Conservation (phyloP, 768 basidiomycete genomes). For the Hericium alpestre region DNA sequence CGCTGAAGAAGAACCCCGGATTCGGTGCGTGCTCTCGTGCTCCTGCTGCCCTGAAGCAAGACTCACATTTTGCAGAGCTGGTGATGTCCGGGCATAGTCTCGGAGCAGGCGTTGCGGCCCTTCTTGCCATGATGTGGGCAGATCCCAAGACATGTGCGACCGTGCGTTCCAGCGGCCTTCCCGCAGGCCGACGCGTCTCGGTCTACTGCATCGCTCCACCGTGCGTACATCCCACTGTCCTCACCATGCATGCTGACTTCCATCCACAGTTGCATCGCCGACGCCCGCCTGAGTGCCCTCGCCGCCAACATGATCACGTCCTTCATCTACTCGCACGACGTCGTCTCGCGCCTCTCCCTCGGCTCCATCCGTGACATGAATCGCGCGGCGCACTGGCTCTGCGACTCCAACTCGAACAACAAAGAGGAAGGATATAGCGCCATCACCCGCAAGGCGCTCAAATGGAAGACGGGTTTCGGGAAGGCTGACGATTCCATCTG, state of each 20-base stretch:
- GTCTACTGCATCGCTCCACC: conserved; percentile 78
- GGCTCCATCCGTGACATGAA: conserved; percentile 69
- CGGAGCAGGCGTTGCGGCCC: conserved; percentile 70
- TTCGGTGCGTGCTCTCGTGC: conserved; percentile 40
- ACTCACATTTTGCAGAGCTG: conserved; percentile 35
- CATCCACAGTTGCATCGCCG: conserved; percentile 44
- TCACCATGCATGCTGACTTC: background rate
- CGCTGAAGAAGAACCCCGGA: conserved; percentile 54
- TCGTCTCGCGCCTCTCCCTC: conserved; percentile 68
- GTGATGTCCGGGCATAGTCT: conserved; percentile 77
- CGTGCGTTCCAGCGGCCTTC: conserved; percentile 56
- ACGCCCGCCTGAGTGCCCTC: conserved; percentile 47
- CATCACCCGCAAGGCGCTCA: conserved; percentile 37
- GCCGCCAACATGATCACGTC: conserved; percentile 59
- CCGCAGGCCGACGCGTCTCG: conserved; percentile 51
- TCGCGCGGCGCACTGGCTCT: conserved; percentile 71
- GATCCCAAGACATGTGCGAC: conserved; percentile 71
- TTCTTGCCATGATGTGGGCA: conserved; percentile 79
- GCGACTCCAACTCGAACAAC: conserved; percentile 46
- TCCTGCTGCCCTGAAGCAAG: background rate
- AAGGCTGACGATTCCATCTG: conserved; percentile 34
- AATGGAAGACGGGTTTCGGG: conserved; percentile 54
- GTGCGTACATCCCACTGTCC: conserved; percentile 28
- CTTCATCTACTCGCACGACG: conserved; percentile 74
- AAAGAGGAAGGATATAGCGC: conserved; percentile 29